Evolutionary conservation across 257 asterid genomes (phyloP).

Genomic region (Scutellaria galericulata): DNA sequence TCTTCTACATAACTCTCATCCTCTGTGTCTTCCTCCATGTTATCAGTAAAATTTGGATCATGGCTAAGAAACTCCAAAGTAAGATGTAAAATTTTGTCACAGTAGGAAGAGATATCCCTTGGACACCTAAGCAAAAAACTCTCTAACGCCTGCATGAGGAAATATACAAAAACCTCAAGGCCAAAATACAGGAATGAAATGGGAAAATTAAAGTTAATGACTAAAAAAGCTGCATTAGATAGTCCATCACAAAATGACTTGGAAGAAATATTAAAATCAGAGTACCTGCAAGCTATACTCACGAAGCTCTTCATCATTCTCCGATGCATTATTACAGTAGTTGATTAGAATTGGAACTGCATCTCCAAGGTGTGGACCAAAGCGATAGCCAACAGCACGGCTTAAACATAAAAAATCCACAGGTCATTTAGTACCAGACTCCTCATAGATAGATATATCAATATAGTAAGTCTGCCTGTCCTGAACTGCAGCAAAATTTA

Average conservation of each 20-base stretch:
- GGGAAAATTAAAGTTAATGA: slow-evolving; percentile 8
- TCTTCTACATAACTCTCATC: slow-evolving; percentile 87
- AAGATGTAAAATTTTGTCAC: slow-evolving; percentile 81
- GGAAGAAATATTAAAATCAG: slow-evolving; percentile 7
- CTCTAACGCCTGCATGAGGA: slow-evolving; percentile 79
- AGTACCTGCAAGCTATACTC: slow-evolving; percentile 97
- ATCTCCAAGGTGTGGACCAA: slow-evolving; percentile 98
- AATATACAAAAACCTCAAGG: slow-evolving; percentile 22
- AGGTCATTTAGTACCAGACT: slow-evolving; percentile 31
- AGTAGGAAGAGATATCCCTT: slow-evolving; percentile 83
- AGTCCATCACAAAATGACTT: slow-evolving; percentile 3
- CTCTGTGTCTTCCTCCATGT: slow-evolving; percentile 97
- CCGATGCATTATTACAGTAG: slow-evolving; percentile 94
- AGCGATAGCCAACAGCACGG: slow-evolving; percentile 99
- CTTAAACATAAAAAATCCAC: slow-evolving; percentile 47
- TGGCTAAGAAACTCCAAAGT: slow-evolving; percentile 87
- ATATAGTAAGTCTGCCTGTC: slow-evolving; percentile 4
- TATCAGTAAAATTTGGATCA: slow-evolving; percentile 98
- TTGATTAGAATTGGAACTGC: slow-evolving; percentile 81
- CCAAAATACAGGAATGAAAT: slow-evolving; percentile 18
- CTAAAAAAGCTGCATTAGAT: neutral
- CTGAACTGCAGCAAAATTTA: slow-evolving; percentile 12
- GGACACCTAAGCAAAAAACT: slow-evolving; percentile 95
- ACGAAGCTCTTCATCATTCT: slow-evolving; percentile 98
- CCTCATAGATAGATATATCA: slow-evolving; percentile 7